Conservation (phyloP, 495 filamentous ascomycete genomes). For the Tuber borchii region DNA sequence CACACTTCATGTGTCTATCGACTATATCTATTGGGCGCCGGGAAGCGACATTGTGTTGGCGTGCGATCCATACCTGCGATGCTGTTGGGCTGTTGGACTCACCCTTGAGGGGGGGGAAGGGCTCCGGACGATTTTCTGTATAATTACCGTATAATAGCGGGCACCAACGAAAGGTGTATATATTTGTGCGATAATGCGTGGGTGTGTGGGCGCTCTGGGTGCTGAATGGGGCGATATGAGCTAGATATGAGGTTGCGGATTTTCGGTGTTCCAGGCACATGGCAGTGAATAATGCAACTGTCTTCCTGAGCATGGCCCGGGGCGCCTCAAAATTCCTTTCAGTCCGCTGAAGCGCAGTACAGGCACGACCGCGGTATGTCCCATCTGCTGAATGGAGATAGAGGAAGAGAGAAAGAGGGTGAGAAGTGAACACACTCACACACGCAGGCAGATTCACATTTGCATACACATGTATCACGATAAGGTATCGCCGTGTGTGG, state of each 20-base stretch:
- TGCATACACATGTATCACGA: neutral
- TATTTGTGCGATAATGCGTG: too few relatives aligned
- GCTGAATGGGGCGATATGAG: neutral
- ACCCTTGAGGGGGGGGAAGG: neutral
- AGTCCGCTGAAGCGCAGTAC: neutral
- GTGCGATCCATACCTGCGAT: neutral
- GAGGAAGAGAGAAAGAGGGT: neutral
- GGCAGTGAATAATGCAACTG: neutral
- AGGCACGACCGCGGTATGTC: neutral
- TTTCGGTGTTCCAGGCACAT: neutral
- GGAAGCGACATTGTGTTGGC: neutral
- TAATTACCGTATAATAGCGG: neutral
- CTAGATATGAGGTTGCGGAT: neutral
- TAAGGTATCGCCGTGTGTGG: neutral
- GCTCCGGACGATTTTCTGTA: neutral
- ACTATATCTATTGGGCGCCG: conserved; percentile 7
- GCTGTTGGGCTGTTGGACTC: neutral
- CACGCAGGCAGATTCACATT: neutral
- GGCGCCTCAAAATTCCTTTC: neutral
- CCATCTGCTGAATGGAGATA: neutral
- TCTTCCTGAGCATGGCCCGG: neutral
- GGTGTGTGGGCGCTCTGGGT: neutral
- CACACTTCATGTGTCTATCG: neutral
- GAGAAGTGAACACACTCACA: neutral
- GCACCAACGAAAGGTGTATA: neutral